Conservation (phyloP, 306 rosid genomes). For the Vigna reflexopilosa region DNA sequence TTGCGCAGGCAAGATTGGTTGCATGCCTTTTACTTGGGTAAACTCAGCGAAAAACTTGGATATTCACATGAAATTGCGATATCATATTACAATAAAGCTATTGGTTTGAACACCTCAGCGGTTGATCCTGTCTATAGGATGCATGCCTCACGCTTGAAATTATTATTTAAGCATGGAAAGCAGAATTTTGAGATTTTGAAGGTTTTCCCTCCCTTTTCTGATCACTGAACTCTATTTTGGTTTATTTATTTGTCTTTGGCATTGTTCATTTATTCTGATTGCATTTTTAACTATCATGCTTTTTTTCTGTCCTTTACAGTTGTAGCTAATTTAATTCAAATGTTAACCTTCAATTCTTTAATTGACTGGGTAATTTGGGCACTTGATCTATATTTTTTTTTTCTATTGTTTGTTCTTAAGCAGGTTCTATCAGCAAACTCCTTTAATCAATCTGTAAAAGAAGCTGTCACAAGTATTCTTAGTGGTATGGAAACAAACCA, state of each 20-base stretch:
- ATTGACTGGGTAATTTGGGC: slow-evolving; percentile 17
- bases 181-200: slow-evolving; percentile 72
- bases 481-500: slow-evolving; percentile 60
- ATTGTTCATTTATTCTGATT: slow-evolving; percentile 38
- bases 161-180: slow-evolving; percentile 68
- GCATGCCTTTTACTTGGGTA: slow-evolving; percentile 94
- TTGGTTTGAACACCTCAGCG: slow-evolving; percentile 81
- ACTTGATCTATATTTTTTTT: neutral
- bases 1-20: slow-evolving; percentile 92
- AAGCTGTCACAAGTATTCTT: slow-evolving; percentile 59
- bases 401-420: slow-evolving; percentile 45
- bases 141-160: slow-evolving; percentile 97
- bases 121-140: slow-evolving; percentile 97
- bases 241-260: slow-evolving; percentile 35
- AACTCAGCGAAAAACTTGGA: slow-evolving; percentile 91
- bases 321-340: slow-evolving; percentile 19
- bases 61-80: slow-evolving; percentile 72
- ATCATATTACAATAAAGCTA: slow-evolving; percentile 85
- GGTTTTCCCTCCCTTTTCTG: slow-evolving; percentile 58
- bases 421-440: slow-evolving; percentile 84
- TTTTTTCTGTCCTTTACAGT: slow-evolving; percentile 16
- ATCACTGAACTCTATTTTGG: slow-evolving; percentile 22
- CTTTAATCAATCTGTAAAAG: slow-evolving; percentile 66
- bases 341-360: slow-evolving; percentile 1
- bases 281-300: slow-evolving; percentile 25